Evolutionary conservation across 2,329 filamentous ascomycete species (phyloP), one percentile per base, ranked within the genome.

Genomic region (Diaporthe sp.): DNA sequence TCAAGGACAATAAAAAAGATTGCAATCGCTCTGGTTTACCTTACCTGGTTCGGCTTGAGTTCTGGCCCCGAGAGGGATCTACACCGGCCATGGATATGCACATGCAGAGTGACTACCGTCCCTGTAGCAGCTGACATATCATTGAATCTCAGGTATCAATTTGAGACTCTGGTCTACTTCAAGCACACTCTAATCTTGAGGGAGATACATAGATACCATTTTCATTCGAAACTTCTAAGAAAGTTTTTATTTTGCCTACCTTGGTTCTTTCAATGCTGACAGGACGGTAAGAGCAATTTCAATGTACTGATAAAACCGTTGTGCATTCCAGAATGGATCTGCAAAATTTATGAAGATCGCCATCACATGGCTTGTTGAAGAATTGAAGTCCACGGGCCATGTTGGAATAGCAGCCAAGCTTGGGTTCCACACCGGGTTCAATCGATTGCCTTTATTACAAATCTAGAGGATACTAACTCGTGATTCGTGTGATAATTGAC

Each of bases 401-500:
- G 8, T 68, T 68, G 31, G 12, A 28, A 53, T 39, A 34, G 15
- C 31, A 68, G 15, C 62, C 17, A 13, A 17, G 22, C 62, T 28
- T 28, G 65, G 31, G 22, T 51, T 39, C 34, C 65, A 39, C 19
- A 25, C 31, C 3, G 15, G 22, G 19, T 12, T 53, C 31, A 51
- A 37, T 53, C 31, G 31, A 34, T 25, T 19, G 34, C 22, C 2
- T 53, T 39, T 25, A 68, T 39, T 19, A 68, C n/a, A 39, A 39
- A 42, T 17, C 2, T 13, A 19, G 22, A 53, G 34, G n/a, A 19
- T 25, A 15, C 12, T 25, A 68, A 39, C 31, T 53, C 34, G 44
- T 68, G 65, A 53, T 53, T 53, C 31, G 34, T 53, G 49, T 53
- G 34, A 68, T 53, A 51, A 53, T 68, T 53, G 46, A 53, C 13